Percentiles rank a stretch among this genome's conserved stretches.
Conservation (phyloP, 768 basidiomycete genomes). For the Psilocybe cyanescens region DNA sequence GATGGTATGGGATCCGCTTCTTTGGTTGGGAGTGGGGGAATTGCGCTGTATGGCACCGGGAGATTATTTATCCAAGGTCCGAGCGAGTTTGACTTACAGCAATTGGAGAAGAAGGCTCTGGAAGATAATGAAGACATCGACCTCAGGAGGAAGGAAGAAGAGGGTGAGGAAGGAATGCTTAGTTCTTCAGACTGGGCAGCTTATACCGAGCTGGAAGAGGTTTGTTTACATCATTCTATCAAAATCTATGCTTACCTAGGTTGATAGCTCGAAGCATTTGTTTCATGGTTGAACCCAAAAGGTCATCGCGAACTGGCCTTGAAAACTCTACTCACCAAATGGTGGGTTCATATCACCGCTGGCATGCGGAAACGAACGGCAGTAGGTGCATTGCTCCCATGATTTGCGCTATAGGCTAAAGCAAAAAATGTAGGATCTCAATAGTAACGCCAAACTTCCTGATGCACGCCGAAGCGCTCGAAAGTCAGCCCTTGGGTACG, state of each 20-base stretch:
- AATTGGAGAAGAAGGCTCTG: constrained; percentile 61
- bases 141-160: constrained; percentile 75
- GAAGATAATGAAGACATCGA: constrained; percentile 61
- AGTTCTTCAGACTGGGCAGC: constrained; percentile 87
- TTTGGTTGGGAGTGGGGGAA: constrained; percentile 77
- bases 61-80: constrained; percentile 93
- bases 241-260: constrained; percentile 17
- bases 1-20: constrained; percentile 92
- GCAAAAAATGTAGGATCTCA: constrained; percentile 60
- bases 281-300: constrained; percentile 91
- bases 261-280: constrained; percentile 74
- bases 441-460: constrained; percentile 67
- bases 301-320: constrained; percentile 87
- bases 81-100: constrained; percentile 76
- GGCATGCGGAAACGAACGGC: constrained; percentile 78
- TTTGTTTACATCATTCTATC: constrained; percentile 36
- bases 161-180: constrained; percentile 77
- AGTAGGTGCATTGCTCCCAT: constrained; percentile 46
- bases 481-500: constrained; percentile 59
- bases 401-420: constrained; percentile 10
- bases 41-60: constrained; percentile 85
- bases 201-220: constrained; percentile 88
- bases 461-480: constrained; percentile 83
- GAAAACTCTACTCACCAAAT: constrained; percentile 76
- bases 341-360: constrained; percentile 81